Conservation (phyloP, 768 basidiomycete genomes). For the Royoungia palumana region DNA sequence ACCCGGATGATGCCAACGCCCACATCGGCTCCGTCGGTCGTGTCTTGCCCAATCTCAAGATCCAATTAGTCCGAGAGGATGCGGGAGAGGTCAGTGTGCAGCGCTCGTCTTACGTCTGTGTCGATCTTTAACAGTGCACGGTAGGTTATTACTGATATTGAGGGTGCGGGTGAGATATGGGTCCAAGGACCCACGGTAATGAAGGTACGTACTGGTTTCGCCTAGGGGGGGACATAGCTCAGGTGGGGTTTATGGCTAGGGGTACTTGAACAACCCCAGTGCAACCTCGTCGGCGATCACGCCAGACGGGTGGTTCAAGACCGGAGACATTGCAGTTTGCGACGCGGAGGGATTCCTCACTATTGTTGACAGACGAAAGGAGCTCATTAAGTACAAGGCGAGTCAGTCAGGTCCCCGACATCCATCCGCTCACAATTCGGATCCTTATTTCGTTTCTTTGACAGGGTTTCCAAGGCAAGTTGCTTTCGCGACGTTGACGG, state of each 20-base stretch:
- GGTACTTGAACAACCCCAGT: conserved; percentile 68
- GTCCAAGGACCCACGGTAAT: conserved; percentile 73
- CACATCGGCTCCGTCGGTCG: conserved; percentile 67
- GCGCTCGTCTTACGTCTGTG: too few relatives aligned
- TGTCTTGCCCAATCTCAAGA: conserved; percentile 73
- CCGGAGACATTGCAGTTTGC: conserved; percentile 72
- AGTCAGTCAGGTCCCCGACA: neutral
- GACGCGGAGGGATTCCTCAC: conserved; percentile 71
- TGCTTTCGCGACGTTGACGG: neutral
- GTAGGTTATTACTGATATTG: conserved; percentile 26
- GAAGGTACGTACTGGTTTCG: conserved; percentile 46
- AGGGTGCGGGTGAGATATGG: conserved; percentile 76
- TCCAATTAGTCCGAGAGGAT: conserved; percentile 64
- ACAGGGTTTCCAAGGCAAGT: conserved; percentile 72
- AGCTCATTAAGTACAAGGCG: conserved; percentile 74
- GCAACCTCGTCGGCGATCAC: conserved; percentile 73
- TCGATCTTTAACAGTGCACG: neutral
- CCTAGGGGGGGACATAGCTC: neutral
- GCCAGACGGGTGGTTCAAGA: conserved; percentile 80
- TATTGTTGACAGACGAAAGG: conserved; percentile 73
- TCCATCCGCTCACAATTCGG: neutral
- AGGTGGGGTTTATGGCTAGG: conserved; percentile 35
- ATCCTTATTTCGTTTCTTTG: neutral
- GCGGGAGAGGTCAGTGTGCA: conserved; percentile 40
- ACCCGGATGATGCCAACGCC: conserved; percentile 36